A percentile compares a stretch with the other conserved stretches of the same genome.
Conservation (phyloP, 371 early-diverging fungal species). For the Batrachochytrium dendrobatidis region DNA sequence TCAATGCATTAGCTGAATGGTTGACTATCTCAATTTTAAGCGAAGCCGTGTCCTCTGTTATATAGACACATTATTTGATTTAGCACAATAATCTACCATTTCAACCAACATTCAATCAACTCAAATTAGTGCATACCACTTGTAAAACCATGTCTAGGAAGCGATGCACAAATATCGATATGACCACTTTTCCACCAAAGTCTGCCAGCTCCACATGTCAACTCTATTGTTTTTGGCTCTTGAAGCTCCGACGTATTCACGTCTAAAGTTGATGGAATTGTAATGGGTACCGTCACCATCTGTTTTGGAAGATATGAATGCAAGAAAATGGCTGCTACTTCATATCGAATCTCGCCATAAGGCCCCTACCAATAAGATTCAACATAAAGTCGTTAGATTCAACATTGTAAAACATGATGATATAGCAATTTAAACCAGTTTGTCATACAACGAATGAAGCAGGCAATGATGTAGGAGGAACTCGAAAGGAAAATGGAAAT, state of each 20-base stretch:
- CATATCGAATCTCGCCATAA: conserved; percentile 23
- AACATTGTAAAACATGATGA: neutral
- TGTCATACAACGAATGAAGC: conserved; percentile 23
- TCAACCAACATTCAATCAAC: neutral
- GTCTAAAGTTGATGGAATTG: conserved; percentile 28
- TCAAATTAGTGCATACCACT: conserved; percentile 13
- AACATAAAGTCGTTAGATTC: neutral
- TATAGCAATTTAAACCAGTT: neutral
- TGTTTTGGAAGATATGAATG: conserved; percentile 8
- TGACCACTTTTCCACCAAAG: conserved; percentile 29
- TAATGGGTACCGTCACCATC: conserved; percentile 9
- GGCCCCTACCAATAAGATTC: conserved; percentile 9
- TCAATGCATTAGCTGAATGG: conserved; percentile 21
- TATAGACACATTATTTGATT: neutral
- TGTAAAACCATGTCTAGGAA: conserved; percentile 23
- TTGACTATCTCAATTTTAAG: conserved; percentile 25
- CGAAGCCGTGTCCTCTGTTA: conserved; percentile 28
- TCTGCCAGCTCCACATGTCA: conserved; percentile 14
- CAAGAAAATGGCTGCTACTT: too few species aligned
- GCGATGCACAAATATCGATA: conserved; percentile 16
- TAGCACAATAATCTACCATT: neutral
- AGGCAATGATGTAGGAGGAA: conserved; percentile 27
- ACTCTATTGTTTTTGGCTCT: conserved; percentile 2
- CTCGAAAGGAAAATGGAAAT: conserved; percentile 29
- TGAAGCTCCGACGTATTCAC: conserved; percentile 15